Evolutionary conservation across 2,329 filamentous ascomycete genomes (phyloP).

Genomic region (Leptographium radiaticola): DNA sequence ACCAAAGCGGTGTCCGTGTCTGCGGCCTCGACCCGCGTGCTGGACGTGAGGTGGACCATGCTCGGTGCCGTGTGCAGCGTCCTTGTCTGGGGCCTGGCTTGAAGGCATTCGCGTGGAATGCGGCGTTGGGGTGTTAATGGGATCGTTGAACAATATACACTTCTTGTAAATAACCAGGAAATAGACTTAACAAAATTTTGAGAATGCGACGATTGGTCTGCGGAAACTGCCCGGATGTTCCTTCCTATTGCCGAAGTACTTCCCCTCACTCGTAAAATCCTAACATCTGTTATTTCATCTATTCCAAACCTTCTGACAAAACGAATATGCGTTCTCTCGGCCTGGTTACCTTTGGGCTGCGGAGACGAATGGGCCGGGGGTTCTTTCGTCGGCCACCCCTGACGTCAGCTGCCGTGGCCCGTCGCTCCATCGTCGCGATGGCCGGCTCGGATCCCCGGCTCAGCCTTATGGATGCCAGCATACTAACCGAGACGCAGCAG

Average conservation of each 20-base stretch:
- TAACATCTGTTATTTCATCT: neutral
- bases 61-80: neutral
- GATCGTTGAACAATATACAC: neutral
- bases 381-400: neutral
- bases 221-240: neutral
- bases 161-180: neutral
- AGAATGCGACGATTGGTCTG: too few species aligned
- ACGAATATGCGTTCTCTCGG: neutral
- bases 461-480: constrained; percentile 9
- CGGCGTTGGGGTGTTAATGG: neutral
- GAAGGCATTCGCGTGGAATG: neutral
- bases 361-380: neutral
- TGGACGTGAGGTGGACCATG: neutral
- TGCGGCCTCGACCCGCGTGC: neutral
- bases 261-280: neutral
- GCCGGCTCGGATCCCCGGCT: constrained; percentile 3
- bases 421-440: neutral
- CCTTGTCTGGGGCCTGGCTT: neutral
- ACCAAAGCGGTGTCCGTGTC: neutral
- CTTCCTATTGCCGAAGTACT: neutral
- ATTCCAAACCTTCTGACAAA: too few species aligned
- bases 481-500: constrained; percentile 8
- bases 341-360: neutral
- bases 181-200: too few species aligned
- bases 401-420: neutral